A percentile compares a stretch with the other conserved stretches of the same genome.
These are phyloP conservation scores for Boletus reticuloceps DNA, from an alignment of 768 basidiomycete genomes.

Conservation along the genomic window DNA sequence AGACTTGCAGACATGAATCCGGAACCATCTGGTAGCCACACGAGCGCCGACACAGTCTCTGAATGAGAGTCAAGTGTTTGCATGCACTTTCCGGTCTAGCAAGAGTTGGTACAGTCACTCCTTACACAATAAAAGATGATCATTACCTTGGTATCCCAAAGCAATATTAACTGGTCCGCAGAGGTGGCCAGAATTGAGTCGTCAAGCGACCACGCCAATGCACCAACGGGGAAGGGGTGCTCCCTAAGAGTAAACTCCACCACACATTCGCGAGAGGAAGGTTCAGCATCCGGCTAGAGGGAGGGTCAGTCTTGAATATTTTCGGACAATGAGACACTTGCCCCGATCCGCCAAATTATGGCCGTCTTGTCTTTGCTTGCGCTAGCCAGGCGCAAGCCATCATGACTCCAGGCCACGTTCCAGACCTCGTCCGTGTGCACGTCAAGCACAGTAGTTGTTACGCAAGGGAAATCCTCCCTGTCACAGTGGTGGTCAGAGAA, in stretches of 20 bases:
- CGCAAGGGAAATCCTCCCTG: conserved; percentile 76
- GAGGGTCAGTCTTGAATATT: conserved; percentile 5
- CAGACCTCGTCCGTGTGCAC: conserved; percentile 94
- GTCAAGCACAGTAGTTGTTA: conserved; percentile 80
- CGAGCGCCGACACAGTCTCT: conserved; percentile 82
- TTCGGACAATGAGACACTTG: conserved; percentile 38
- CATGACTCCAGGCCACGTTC: conserved; percentile 94
- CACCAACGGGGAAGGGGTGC: conserved; percentile 77
- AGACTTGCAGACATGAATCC: conserved; percentile 89
- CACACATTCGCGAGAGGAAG: conserved; percentile 56
- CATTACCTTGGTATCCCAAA: conserved; percentile 87
- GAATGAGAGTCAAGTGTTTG: conserved; percentile 66
- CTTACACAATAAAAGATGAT: neutral
- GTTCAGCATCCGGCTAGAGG: conserved; percentile 43
- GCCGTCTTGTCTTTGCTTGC: conserved; percentile 85
- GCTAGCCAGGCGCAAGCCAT: conserved; percentile 80
- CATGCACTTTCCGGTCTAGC: conserved; percentile 71
- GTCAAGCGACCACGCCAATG: conserved; percentile 91
- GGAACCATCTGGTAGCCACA: conserved; percentile 85
- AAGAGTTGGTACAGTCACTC: conserved; percentile 9
- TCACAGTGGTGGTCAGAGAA: conserved; percentile 86
- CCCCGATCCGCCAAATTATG: conserved; percentile 87
- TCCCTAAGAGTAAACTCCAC: conserved; percentile 62
- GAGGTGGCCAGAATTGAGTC: conserved; percentile 81
- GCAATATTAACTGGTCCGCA: conserved; percentile 74